These are phyloP conservation scores for Lagenaria siceraria DNA, from an alignment of 306 rosid genomes.

Conservation along the genomic window DNA sequence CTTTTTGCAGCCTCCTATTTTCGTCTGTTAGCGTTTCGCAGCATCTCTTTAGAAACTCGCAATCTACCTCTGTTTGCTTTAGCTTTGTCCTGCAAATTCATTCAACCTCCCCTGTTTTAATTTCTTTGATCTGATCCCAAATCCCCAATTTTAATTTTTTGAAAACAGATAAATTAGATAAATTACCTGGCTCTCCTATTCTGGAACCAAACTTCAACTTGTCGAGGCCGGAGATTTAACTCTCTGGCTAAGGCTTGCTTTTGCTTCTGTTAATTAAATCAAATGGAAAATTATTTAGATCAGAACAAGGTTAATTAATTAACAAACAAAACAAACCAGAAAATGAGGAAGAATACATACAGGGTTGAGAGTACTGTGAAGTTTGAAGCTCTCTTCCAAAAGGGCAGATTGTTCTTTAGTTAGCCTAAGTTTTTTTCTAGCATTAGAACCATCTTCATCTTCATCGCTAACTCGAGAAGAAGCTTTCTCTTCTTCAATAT, in stretches of 20 bases:
- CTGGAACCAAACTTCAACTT: slow-evolving; percentile 78
- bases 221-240: slow-evolving; percentile 47
- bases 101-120: neutral
- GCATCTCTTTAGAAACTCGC: slow-evolving; percentile 56
- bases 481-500: slow-evolving; percentile 35
- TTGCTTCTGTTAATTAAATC: slow-evolving; percentile 38
- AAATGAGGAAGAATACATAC: slow-evolving; percentile 15
- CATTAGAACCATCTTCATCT: slow-evolving; percentile 53
- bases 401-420: slow-evolving; percentile 57
- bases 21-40: slow-evolving; percentile 53
- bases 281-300: neutral
- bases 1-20: slow-evolving; percentile 47
- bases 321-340: no score
- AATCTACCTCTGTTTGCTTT: slow-evolving; percentile 66
- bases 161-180: neutral
- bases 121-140: neutral
- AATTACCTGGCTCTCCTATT: slow-evolving; percentile 64
- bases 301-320: neutral
- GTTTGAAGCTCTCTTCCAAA: slow-evolving; percentile 58
- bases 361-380: slow-evolving; percentile 63
- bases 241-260: slow-evolving; percentile 56
- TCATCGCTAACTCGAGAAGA: slow-evolving; percentile 54
- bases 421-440: slow-evolving; percentile 55
- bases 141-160: neutral
- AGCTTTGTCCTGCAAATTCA: slow-evolving; percentile 43